These are phyloP conservation scores for Clathrus columnatus DNA, from an alignment of 768 basidiomycete species.

Conservation along the genomic window DNA sequence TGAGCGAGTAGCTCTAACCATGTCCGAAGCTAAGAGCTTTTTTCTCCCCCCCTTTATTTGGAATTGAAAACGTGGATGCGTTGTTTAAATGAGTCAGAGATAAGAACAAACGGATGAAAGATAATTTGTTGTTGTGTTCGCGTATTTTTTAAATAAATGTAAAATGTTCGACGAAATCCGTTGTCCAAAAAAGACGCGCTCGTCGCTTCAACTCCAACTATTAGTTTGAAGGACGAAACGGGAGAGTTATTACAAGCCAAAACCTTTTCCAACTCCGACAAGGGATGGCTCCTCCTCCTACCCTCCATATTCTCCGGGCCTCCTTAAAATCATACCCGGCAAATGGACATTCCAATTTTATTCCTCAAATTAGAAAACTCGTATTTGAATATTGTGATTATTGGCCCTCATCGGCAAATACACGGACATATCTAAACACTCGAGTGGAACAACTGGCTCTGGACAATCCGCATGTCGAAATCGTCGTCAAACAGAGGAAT, in stretches of 20 bases:
- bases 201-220: constrained; percentile 5
- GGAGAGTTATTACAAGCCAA: too few relatives aligned
- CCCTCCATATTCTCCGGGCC: constrained; percentile 35
- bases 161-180: background rate
- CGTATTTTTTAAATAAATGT: background rate
- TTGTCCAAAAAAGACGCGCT: constrained; percentile 5
- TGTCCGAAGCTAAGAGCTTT: constrained; percentile 20
- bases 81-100: constrained; percentile 6
- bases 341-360: constrained; percentile 67
- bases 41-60: background rate
- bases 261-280: constrained; percentile 23
- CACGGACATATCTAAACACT: constrained; percentile 60
- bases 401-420: constrained; percentile 65
- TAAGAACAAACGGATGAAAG: constrained; percentile 7
- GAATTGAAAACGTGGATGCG: background rate
- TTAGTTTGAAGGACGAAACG: background rate
- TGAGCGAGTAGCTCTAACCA: constrained; percentile 77
- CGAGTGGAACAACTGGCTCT: constrained; percentile 57
- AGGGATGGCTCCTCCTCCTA: constrained; percentile 18
- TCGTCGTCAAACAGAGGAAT: constrained; percentile 70
- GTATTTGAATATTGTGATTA: constrained; percentile 85
- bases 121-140: background rate
- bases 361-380: constrained; percentile 75
- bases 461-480: constrained; percentile 73
- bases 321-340: constrained; percentile 49